phyloP scores from a whole-genome alignment of 2,329 filamentous ascomycete genomes.

The Aureobasidium melanogenum region DNA sequence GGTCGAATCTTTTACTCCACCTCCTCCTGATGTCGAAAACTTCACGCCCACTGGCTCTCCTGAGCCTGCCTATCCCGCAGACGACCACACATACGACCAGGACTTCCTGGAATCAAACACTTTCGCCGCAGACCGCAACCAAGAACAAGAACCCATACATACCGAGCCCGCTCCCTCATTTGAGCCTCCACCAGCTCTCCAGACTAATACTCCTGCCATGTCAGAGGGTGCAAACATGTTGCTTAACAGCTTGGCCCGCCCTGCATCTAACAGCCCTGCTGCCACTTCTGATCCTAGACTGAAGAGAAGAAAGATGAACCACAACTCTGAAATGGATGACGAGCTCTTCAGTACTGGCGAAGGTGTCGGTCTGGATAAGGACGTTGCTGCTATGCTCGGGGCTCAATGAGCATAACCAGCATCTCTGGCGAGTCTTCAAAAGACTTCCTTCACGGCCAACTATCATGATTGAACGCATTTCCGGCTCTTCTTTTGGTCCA shows the following conservation, averaged over 20 bases:
- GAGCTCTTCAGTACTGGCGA: conserved; percentile 21
- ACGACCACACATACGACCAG: conserved; percentile 13
- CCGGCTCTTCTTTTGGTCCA: neutral
- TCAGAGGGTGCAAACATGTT: conserved; percentile 18
- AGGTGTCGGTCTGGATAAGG: conserved; percentile 14
- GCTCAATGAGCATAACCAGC: neutral
- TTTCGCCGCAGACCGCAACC: conserved; percentile 14
- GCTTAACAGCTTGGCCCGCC: conserved; percentile 20
- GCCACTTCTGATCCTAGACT: conserved; percentile 23
- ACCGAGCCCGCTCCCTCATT: conserved; percentile 23
- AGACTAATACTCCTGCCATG: neutral
- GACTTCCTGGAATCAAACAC: conserved; percentile 14
- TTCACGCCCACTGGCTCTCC: conserved; percentile 67
- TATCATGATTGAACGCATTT: neutral
- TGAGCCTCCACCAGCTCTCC: conserved; percentile 19
- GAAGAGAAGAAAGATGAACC: conserved; percentile 28
- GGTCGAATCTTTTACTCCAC: conserved; percentile 45
- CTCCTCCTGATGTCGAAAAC: conserved; percentile 74
- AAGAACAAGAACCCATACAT: conserved; percentile 21
- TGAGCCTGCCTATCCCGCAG: conserved; percentile 20
- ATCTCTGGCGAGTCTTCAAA: neutral
- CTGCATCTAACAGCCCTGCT: conserved; percentile 16
- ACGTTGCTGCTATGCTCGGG: conserved; percentile 15
- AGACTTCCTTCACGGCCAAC: neutral
- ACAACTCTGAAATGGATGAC: conserved; percentile 22